These are phyloP conservation scores for Cicer pinnatifidum DNA, from an alignment of 306 rosid genomes.

Conservation along the genomic window DNA sequence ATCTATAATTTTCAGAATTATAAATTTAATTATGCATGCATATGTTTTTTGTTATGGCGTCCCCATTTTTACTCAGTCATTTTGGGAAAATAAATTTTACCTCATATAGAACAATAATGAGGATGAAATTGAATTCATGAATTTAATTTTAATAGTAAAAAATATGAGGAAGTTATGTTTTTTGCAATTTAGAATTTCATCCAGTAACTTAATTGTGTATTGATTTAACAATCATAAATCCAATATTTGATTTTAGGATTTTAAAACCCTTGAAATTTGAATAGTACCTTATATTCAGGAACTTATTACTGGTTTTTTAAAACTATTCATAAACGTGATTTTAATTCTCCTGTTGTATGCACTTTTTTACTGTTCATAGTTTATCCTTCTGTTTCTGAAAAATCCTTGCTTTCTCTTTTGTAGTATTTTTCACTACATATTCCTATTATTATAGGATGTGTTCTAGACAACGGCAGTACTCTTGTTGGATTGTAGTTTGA, in stretches of 20 bases:
- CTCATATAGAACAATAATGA: not conserved
- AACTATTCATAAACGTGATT: not conserved
- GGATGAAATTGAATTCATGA: slow-evolving; percentile 3
- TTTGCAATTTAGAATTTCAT: slow-evolving; percentile 26
- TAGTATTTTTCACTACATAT: not conserved
- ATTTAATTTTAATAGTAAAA: not conserved
- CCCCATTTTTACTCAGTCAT: not conserved
- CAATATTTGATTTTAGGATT: slow-evolving; percentile 18
- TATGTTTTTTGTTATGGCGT: not conserved
- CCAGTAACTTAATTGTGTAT: slow-evolving; percentile 5
- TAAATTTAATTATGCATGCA: not conserved
- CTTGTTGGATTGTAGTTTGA: not conserved
- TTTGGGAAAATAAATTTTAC: slow-evolving; percentile 17
- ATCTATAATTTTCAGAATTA: slow-evolving; percentile 8
- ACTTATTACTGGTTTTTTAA: not conserved
- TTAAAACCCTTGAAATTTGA: slow-evolving; percentile 23
- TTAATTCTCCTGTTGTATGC: not conserved
- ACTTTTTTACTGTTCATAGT: not conserved
- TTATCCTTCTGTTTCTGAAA: not conserved
- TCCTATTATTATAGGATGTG: not conserved
- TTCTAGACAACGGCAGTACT: not conserved
- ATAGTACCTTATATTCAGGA: not conserved
- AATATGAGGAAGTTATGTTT: not conserved
- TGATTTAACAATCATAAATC: not conserved
- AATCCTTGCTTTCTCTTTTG: not conserved